Evolutionary conservation across 495 filamentous ascomycete genomes (phyloP).

Genomic region (Geoglossum glabrum): DNA sequence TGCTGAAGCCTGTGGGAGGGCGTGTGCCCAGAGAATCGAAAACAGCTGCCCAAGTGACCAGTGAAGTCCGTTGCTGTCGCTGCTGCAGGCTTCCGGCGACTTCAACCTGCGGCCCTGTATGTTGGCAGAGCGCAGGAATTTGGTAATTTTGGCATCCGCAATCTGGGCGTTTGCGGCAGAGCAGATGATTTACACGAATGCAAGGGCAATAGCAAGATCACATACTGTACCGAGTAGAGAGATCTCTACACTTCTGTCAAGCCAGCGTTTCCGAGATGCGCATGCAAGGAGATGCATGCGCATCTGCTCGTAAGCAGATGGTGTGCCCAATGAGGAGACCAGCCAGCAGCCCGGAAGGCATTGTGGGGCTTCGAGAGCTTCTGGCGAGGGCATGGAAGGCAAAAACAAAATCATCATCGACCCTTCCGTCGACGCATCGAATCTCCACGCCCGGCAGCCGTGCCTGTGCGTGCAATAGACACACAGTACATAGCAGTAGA

Average conservation of each 20-base stretch:
- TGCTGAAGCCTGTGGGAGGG: too few species aligned
- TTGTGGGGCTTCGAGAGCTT: constrained; percentile 1
- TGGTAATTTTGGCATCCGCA: neutral
- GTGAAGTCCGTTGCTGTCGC: neutral
- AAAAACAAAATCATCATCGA: neutral
- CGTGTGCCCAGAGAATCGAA: neutral
- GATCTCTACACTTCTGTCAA: neutral
- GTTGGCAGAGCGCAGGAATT: neutral
- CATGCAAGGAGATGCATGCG: neutral
- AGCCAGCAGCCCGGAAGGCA: neutral
- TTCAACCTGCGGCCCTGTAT: neutral
- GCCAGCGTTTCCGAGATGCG: constrained; percentile 1
- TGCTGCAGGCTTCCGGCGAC: neutral
- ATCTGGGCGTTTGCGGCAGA: constrained; percentile 1
- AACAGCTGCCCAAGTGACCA: neutral
- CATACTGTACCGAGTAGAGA: constrained; percentile 1
- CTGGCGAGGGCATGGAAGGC: neutral
- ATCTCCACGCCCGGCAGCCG: too few species aligned
- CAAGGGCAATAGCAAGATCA: neutral
- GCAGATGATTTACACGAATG: constrained; percentile 1
- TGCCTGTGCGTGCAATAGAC: too few species aligned
- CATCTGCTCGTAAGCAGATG: neutral
- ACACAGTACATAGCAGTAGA: too few species aligned
- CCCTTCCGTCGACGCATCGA: neutral
- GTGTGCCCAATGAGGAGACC: constrained; percentile 1